phyloP scores from a whole-genome alignment of 768 basidiomycete species.

The Trametes maxima region DNA sequence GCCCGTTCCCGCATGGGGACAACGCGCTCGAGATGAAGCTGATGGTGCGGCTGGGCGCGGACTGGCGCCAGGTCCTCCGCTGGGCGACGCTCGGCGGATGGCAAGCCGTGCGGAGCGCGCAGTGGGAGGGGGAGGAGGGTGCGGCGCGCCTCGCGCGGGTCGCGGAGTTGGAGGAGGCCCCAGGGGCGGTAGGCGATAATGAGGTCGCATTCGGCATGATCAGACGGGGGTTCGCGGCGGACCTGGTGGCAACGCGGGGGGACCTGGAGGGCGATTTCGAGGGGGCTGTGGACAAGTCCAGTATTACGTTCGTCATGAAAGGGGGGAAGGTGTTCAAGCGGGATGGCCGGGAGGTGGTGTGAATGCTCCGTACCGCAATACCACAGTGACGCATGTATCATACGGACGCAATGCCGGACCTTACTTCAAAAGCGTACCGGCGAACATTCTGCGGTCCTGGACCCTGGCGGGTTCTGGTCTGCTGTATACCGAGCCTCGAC shows the following conservation, averaged over 20 bases:
- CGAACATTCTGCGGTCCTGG: no score
- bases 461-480: no score
- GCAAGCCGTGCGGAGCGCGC: conserved; percentile 51
- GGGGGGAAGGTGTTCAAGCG: conserved; percentile 50
- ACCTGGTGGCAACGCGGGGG: conserved; percentile 43
- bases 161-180: conserved; percentile 30
- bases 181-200: conserved; percentile 44
- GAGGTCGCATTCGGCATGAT: conserved; percentile 60
- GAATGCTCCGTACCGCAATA: neutral
- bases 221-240: conserved; percentile 57
- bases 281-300: conserved; percentile 47
- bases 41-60: conserved; percentile 59
- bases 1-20: conserved; percentile 60
- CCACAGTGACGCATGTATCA: neutral
- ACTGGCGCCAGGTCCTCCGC: conserved; percentile 52
- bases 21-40: conserved; percentile 63
- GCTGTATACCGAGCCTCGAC: no score
- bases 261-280: conserved; percentile 44
- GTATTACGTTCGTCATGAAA: conserved; percentile 62
- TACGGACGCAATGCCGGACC: neutral
- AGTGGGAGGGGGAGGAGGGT: conserved; percentile 45
- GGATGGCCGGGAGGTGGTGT: conserved; percentile 35
- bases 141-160: conserved; percentile 31
- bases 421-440: no score
- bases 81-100: conserved; percentile 65